Conservation (phyloP, 2,329 filamentous ascomycete genomes). For the Knoxdaviesia capensis region DNA sequence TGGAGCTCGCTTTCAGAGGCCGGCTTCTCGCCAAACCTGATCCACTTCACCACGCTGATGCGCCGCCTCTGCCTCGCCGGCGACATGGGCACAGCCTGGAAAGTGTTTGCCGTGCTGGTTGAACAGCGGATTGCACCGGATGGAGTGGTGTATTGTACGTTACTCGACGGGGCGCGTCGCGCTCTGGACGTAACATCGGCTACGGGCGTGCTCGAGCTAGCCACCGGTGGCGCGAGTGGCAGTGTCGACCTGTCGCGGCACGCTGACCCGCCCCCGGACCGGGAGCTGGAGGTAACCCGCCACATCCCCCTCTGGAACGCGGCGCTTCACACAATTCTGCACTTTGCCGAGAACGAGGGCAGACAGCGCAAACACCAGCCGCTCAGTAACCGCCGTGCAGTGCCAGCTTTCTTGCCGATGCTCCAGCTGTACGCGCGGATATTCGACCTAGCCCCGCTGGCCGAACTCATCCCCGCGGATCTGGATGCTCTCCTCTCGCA, state of each 20-base stretch:
- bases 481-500: background rate
- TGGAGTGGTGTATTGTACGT: slow-evolving; percentile 41
- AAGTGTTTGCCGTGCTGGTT: slow-evolving; percentile 42
- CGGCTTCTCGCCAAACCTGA: slow-evolving; percentile 42
- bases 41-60: slow-evolving; percentile 47
- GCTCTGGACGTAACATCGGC: slow-evolving; percentile 32
- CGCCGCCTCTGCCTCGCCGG: slow-evolving; percentile 48
- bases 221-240: slow-evolving; percentile 6
- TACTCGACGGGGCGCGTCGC: slow-evolving; percentile 51
- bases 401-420: slow-evolving; percentile 25
- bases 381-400: slow-evolving; percentile 11
- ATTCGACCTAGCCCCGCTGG: slow-evolving; percentile 24
- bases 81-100: slow-evolving; percentile 40
- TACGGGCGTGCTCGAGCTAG: slow-evolving; percentile 3
- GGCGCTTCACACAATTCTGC: slow-evolving; percentile 27
- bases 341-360: slow-evolving; percentile 20
- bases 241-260: too few species aligned
- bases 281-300: too few species aligned
- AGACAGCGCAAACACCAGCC: slow-evolving; percentile 10
- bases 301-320: slow-evolving; percentile 11
- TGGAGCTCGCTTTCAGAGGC: slow-evolving; percentile 15
- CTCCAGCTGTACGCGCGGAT: slow-evolving; percentile 26
- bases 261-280: too few species aligned
- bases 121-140: slow-evolving; percentile 41
- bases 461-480: slow-evolving; percentile 13